Base-by-base conservation (phyloP, 176 grass and related monocot species). In the Ensete ventricosum region DNA sequence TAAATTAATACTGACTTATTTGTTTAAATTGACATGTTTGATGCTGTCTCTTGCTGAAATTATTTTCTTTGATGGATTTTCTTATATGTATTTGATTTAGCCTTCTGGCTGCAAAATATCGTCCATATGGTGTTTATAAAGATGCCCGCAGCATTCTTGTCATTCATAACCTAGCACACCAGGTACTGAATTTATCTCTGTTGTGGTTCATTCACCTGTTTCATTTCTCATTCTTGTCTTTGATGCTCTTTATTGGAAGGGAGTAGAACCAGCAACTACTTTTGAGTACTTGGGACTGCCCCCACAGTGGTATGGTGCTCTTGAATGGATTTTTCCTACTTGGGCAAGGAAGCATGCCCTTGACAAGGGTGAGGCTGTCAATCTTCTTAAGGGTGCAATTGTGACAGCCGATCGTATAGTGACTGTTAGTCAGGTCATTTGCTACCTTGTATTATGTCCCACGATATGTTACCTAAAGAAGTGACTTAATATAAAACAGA, bases 101-200 rank as follows among this genome's bases (percentile, higher is more conserved):
- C 52, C 90, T 98, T 79, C 82, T 98, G 60, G 90, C 85, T 74
- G 82, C 90, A 73, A 98, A 98, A 81, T 93, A 98, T 85, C 86
- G 94, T 74, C 90, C 90, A 78, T 79, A 86, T 81, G 90, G 94
- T 84, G 94, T 98, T 78, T 98, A 93, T 73, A 93, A 81, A 85
- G 90, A 98, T 68, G 83, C 90, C 52, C 85, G 94, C 53, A 88
- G 88, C 75, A 80, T 90, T 78, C 85, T 93, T 78, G 88, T 98
- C 57, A 93, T 98, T 91, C 94, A 98, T 85, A 98, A 98, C 80
- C 73, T 98, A 73, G 83, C 88, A 73, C 94, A 98, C 88, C 94
- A 98, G 94, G 90, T 98, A 83, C 14, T 76, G 52, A 81, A 23
- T 66, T 69, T 6, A 12, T 63, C 50, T 20, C 58, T 24, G 34